Base-by-base conservation (phyloP, 495 filamentous ascomycete genomes). In the Xylaria longipes region DNA sequence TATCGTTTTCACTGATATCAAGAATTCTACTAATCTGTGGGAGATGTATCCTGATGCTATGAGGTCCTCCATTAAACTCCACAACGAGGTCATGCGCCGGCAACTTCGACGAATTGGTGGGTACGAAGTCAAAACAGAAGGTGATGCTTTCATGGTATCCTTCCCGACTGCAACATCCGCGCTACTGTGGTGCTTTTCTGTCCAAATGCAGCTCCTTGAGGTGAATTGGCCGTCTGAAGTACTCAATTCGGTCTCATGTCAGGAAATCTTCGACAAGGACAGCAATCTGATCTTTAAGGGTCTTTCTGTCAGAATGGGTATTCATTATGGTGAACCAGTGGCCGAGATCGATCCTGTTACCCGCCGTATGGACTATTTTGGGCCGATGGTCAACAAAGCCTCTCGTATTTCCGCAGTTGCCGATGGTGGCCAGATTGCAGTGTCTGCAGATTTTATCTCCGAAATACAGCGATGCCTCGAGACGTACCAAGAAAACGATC, bases 61-160 rank as follows among this genome's bases (percentile, higher is more conserved):
- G 96, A 88, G 94, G 68, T 93, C 94, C 11, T 94, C 94, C 61
- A 98, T 98, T 78, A 95, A 94, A 79, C 91, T 96, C 65, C 96
- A 99, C 82, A 98, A 99, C 76, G 93, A 95, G 73, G 88, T 97
- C 22, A 94, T 99, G 88, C 92, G 96, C 52, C 90, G 97, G 37
- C 95, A 98, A 75, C 86, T 99, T 66, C 90, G 95, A 43, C 91
- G 95, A 65, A 95, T 98, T 69, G 97, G 96, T 76, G 96, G 96
- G 0, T 99, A 98, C 77, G 96, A 99, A 82, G 94, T 99, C 78
- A 99, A 99, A 85, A 98, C 96, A 0, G 96, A 99, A 92, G 96
- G 96, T 71, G 96, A 99, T 82, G 96, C 97, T 46, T 99, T 99
- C 80, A 98, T 99, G 94, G 96, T 99, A 20, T 96, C 94, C 41